These are phyloP conservation scores for Globisporangium nagaii DNA, from an alignment of 352 stramenopile species.

Conservation along the genomic window DNA sequence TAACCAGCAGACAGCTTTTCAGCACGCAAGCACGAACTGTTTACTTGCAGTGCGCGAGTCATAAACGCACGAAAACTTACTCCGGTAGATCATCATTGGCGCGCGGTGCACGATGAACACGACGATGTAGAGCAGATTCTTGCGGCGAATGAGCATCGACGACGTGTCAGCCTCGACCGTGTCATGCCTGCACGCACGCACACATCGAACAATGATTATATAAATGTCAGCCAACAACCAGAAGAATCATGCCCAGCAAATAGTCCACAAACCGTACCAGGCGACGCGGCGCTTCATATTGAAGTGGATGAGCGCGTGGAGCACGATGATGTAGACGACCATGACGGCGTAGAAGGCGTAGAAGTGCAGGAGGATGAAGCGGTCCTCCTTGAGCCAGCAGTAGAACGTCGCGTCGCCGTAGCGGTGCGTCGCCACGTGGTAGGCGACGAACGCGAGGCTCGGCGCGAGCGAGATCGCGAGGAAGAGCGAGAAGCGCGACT, in stretches of 20 bases:
- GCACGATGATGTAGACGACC: conserved; percentile 66
- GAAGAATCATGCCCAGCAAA: background rate
- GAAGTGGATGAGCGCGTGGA: conserved; percentile 54
- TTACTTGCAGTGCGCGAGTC: background rate
- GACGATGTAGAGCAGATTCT: conserved; percentile 65
- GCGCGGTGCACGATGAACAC: conserved; percentile 63
- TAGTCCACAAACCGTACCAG: conserved; percentile 22
- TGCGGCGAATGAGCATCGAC: conserved; percentile 64
- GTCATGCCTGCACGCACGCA: conserved; percentile 32
- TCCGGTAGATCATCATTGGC: conserved; percentile 70
- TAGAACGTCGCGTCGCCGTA: conserved; percentile 81
- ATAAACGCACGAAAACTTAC: conserved; percentile 20
- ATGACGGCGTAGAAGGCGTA: conserved; percentile 67
- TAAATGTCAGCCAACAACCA: too few species aligned
- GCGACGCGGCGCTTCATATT: conserved; percentile 64
- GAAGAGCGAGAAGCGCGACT: conserved; percentile 51
- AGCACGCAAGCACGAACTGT: background rate
- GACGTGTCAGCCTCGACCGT: conserved; percentile 58
- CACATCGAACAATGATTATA: too few species aligned
- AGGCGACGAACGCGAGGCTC: conserved; percentile 39
- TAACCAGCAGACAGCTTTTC: background rate
- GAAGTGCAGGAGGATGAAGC: conserved; percentile 71
- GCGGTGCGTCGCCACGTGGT: conserved; percentile 51
- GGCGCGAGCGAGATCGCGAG: conserved; percentile 49
- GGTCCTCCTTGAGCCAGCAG: conserved; percentile 69